Evolutionary conservation across 2,329 filamentous ascomycete genomes (phyloP), one percentile per base, ranked within the genome.

Genomic region (Epichloe scottii): DNA sequence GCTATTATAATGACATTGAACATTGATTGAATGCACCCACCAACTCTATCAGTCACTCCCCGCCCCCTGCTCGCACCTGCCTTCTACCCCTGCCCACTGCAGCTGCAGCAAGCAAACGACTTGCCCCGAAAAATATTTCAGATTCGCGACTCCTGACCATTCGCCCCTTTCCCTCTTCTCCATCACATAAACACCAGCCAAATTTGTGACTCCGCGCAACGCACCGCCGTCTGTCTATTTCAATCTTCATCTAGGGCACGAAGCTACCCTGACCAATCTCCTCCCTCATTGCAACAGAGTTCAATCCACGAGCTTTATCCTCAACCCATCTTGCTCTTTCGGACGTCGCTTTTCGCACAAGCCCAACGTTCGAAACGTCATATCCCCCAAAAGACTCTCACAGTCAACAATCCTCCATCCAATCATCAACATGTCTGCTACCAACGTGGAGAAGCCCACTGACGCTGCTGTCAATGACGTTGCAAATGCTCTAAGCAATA

Each of bases 351-450:
- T 59, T 59, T 61, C 56, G 46, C 57, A 60, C 60, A 62, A 61
- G 60, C 63, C 58, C 59, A 41, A 62, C 64, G 62, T 64, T 66
- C 63, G 58, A 63, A 50, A 67, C 68, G 68, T 71, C 68, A 70
- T 69, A 45, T 38, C 56, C 51, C 50, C 45, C 56, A 44, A 53
- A 15, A 51, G 34, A 43, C 19, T 72, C 72, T 70, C 70, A 72
- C 71, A 74, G 73, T 70, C 67, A 69, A 69, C 61, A 59, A 76
- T 60, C 63, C 61, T 62, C 63, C 66, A 64, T 66, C 63, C 65
- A 69, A 62, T 63, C 68, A 66, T 73, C 75, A 88, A 74, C 72
- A 97, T 97, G 91, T 95, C 90, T 86, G 76, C 79, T 77, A 65
- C 62, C 63, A 67, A 65, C 63, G 62, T 68, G 76, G 85, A 88